Evolutionary conservation across 1,139 yeast species (phyloP).

Genomic region (Yamadazyma aaseri): DNA sequence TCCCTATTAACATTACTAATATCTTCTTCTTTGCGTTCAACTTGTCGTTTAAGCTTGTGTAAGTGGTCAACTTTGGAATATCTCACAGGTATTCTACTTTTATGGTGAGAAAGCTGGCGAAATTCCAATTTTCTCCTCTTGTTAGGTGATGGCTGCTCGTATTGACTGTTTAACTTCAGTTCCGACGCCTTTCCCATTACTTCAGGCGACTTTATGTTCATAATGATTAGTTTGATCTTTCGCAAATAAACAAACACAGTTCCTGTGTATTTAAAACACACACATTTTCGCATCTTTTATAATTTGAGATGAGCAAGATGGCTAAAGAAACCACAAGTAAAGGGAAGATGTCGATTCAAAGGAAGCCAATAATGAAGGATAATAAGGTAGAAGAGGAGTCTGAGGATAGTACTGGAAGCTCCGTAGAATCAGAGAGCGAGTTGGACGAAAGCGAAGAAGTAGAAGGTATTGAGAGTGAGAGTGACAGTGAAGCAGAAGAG

Average conservation of each 20-base stretch:
- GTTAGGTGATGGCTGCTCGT: conserved; percentile 8
- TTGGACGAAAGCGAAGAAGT: conserved; percentile 3
- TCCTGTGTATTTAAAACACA: background rate
- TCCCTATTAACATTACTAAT: conserved; percentile 18
- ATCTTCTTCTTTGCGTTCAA: conserved; percentile 14
- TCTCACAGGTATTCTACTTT: conserved; percentile 16
- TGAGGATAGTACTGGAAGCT: background rate
- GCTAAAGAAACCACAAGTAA: conserved; percentile 6
- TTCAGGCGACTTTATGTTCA: background rate
- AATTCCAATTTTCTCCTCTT: conserved; percentile 9
- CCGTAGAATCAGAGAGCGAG: conserved; percentile 9
- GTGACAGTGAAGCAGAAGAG: conserved; percentile 6
- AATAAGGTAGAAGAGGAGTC: background rate
- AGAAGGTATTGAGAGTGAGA: conserved; percentile 3
- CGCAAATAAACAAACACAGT: conserved; percentile 4
- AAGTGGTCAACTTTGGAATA: conserved; percentile 14
- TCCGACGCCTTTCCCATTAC: conserved; percentile 5
- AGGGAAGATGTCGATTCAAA: conserved; percentile 2
- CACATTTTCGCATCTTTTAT: conserved; percentile 1
- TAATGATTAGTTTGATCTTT: background rate
- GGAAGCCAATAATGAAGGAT: conserved; percentile 1
- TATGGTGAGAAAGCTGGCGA: background rate
- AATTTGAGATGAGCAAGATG: conserved; percentile 10
- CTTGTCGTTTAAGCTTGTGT: conserved; percentile 9
- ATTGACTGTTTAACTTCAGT: conserved; percentile 3